Base-by-base conservation (phyloP, 176 grass and related monocot genomes). In the Avena eriantha region DNA sequence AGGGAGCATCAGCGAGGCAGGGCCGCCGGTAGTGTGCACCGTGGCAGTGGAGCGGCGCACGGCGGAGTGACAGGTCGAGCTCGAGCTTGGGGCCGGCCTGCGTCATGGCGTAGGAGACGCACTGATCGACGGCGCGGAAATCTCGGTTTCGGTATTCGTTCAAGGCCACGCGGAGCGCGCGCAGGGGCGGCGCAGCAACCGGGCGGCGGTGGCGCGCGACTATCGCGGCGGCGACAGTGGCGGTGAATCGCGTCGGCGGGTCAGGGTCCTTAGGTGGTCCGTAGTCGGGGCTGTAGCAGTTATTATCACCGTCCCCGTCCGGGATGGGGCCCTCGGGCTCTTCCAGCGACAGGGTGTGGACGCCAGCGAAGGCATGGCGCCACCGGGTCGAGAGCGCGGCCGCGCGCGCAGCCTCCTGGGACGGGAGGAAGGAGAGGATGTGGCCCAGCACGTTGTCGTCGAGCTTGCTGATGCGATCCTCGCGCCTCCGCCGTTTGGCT, bases 381-480 rank as follows among this genome's bases (percentile, higher is more conserved):
- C 60, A 85, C 46, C 73, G 31, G 22, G 60, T 64, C 0, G 73
- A 85, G 21, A 85, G 73, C 59, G 0, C 0, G 8, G 73, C 59
- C 1, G 73, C 31, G 1, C 73, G 59, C 6, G 51, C 36, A 23
- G 60, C 60, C 60, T 64, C 60, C 60, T 64, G 9, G 23, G 60
- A 23, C 22, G 60, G 60, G 60, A 86, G 84, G 76, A 86, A 86
- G 14, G 84, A 70, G 0, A 86, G 64, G 60, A 86, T n/a, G 76
- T 69, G 49, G 64, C 75, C 75, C 0, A 86, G 22, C n/a, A 67
- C 60, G 1, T 4, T 18, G 29, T 85, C 72, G 0, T 8, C 19
- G 26, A 85, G 72, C 43, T 8, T 16, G 57, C 83, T 65, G 24
- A 85, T 73, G 43, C 46, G 74, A 21, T 85, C 60, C 22, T 26